A percentile compares a stretch with the other conserved stretches of the same genome.
These are phyloP conservation scores for Polytrichum formosum DNA, from an alignment of 225 moss, liverwort and hornwort species.

Conservation along the genomic window DNA sequence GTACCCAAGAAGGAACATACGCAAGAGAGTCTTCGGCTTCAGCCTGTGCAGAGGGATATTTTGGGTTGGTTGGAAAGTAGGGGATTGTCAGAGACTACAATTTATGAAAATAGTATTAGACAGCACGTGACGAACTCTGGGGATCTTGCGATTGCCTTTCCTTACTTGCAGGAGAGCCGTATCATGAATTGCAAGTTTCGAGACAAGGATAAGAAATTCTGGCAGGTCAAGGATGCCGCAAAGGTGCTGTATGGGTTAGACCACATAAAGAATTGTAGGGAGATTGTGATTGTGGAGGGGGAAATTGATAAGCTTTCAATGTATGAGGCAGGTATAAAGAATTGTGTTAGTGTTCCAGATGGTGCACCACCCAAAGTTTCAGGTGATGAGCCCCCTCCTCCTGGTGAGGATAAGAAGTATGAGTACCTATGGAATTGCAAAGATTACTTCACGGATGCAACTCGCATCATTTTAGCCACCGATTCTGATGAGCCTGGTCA, in stretches of 20 bases:
- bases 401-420: slow-evolving; percentile 77
- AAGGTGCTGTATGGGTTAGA: slow-evolving; percentile 94
- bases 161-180: slow-evolving; percentile 75
- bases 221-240: slow-evolving; percentile 80
- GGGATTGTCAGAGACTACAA: slow-evolving; percentile 43
- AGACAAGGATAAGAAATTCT: slow-evolving; percentile 69
- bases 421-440: slow-evolving; percentile 92
- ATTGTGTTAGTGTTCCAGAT: slow-evolving; percentile 98
- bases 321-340: slow-evolving; percentile 75
- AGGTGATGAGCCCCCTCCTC: slow-evolving; percentile 44
- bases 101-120: slow-evolving; percentile 39
- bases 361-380: slow-evolving; percentile 86
- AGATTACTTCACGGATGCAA: slow-evolving; percentile 82
- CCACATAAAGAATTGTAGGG: slow-evolving; percentile 69
- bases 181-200: slow-evolving; percentile 96
- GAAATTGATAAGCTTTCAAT: slow-evolving; percentile 95
- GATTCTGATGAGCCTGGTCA: slow-evolving; percentile 95
- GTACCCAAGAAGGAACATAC: slow-evolving; percentile 31
- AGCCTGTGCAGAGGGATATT: slow-evolving; percentile 27
- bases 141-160: slow-evolving; percentile 67
- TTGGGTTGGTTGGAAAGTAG: slow-evolving; percentile 38
- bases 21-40: slow-evolving; percentile 53
- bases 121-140: slow-evolving; percentile 25
- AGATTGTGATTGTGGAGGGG: slow-evolving; percentile 95
- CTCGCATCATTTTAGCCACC: slow-evolving; percentile 90